Percentiles rank a stretch among this genome's conserved stretches.
These are phyloP conservation scores for Nigrograna mackinnonii DNA, from an alignment of 2,329 filamentous ascomycete genomes.

Conservation along the genomic window DNA sequence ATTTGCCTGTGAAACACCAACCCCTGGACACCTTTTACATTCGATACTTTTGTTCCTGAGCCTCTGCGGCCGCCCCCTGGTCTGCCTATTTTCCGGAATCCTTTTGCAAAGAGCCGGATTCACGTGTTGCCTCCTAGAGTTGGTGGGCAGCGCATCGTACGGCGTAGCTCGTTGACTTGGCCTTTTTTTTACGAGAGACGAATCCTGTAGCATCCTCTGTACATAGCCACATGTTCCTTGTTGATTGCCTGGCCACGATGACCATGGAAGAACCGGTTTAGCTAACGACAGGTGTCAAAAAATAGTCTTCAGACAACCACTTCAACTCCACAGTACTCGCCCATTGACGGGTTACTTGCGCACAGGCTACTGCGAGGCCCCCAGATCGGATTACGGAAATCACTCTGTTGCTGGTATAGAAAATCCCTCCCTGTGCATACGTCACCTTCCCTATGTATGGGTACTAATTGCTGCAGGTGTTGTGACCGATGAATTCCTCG, in stretches of 20 bases:
- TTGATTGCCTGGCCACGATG: neutral
- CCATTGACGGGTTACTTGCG: slow-evolving; percentile 65
- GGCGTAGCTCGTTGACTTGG: neutral
- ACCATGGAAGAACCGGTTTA: neutral
- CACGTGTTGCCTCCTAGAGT: too few species aligned
- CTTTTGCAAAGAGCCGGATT: too few species aligned
- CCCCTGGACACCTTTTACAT: too few species aligned
- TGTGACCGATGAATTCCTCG: slow-evolving; percentile 64
- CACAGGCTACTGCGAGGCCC: slow-evolving; percentile 64
- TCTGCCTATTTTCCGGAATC: too few species aligned
- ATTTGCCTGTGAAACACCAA: too few species aligned
- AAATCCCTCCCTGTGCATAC: neutral
- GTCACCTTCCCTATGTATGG: neutral
- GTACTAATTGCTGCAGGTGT: slow-evolving; percentile 39
- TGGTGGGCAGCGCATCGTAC: too few species aligned
- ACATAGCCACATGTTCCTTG: neutral
- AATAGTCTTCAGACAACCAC: slow-evolving; percentile 62
- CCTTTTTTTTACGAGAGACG: neutral
- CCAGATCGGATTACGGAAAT: slow-evolving; percentile 59
- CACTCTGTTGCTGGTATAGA: slow-evolving; percentile 62
- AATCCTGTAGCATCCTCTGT: neutral
- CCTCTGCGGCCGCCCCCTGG: too few species aligned
- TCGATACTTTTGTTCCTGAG: too few species aligned
- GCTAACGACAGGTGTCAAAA: neutral
- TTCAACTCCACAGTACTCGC: slow-evolving; percentile 59